These are phyloP conservation scores for Ceratocystiopsis sp. DNA, from an alignment of 2,329 filamentous ascomycete species.

Conservation along the genomic window DNA sequence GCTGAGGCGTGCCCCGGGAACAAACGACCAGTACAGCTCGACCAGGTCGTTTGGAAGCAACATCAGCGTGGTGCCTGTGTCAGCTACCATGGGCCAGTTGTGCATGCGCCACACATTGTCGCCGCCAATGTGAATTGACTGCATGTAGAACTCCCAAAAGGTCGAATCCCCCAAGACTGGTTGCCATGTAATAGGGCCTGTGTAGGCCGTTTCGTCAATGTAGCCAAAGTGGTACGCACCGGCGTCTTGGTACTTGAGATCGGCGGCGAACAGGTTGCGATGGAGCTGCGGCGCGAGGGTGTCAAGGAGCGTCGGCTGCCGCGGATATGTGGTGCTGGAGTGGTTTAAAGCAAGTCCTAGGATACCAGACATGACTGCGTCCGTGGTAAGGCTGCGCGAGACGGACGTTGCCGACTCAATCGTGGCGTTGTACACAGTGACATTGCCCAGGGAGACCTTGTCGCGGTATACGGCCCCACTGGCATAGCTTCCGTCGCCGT, in stretches of 20 bases:
- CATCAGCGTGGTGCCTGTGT: constrained; percentile 53
- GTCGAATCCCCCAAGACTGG: constrained; percentile 33
- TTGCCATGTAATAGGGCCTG: constrained; percentile 25
- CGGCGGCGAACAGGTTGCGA: constrained; percentile 28
- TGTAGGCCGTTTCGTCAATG: constrained; percentile 23
- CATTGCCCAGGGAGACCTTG: constrained; percentile 26
- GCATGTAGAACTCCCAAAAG: constrained; percentile 23
- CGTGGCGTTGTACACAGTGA: constrained; percentile 26
- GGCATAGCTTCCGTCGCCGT: constrained; percentile 28
- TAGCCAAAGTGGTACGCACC: constrained; percentile 35
- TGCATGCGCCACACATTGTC: constrained; percentile 20
- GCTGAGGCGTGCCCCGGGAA: constrained; percentile 33
- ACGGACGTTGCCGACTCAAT: constrained; percentile 31
- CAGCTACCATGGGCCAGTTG: constrained; percentile 37
- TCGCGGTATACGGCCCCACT: constrained; percentile 33
- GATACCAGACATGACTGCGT: constrained; percentile 30
- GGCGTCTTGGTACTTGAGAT: constrained; percentile 28
- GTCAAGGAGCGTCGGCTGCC: constrained; percentile 27
- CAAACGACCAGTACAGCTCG: constrained; percentile 39
- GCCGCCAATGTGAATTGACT: constrained; percentile 18
- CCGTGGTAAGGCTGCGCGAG: constrained; percentile 22
- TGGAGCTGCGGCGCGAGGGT: constrained; percentile 23
- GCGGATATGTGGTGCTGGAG: constrained; percentile 25
- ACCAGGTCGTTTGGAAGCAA: constrained; percentile 40
- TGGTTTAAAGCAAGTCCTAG: constrained; percentile 33